Base-by-base conservation (phyloP, 225 moss, liverwort and hornwort species). In the Bryum argenteum region DNA sequence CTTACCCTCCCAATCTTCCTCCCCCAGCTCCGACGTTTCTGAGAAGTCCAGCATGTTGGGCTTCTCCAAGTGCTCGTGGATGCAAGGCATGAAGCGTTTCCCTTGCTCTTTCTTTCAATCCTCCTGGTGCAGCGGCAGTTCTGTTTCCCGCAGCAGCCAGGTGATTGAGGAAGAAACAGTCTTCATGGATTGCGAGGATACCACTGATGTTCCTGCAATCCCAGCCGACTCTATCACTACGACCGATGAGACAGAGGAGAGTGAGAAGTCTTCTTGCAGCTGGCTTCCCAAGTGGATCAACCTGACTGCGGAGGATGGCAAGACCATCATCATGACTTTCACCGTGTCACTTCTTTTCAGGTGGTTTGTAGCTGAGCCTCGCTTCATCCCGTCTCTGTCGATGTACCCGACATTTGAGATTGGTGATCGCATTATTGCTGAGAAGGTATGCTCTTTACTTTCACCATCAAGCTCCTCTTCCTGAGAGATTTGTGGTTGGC, bases 341-440 rank as follows among this genome's bases (percentile, higher is more conserved):
- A 94, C 97, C 0, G 91, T 92, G 16, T 97, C 97, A 43, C 77
- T 97, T 26, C 75, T 91, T 9, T 97, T 97, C 66, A 81, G 94
- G 78, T 94, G 94, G 94, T 92, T 92, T 43, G 77, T 94, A 50
- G 97, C 97, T 7, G 97, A 97, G 83, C 97, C 97, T 41, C 88
- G 97, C 66, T 94, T 90, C 66, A 97, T 97, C 71, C 97, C 94
- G 20, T 97, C 97, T 8, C 76, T 92, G 11, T 97, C 97, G 45
- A 97, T 97, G 97, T 97, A 92, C 67, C 97, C 97, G 8, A 97
- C 97, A 9, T 94, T 97, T 19, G 94, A 97, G 77, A 80, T 97
- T 54, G 97, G 97, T 28, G 97, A 97, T 62, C 91, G 97, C 75
- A 97, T 97, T 22, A 94, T 97, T 41, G 97, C 97, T 24, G 97